Evolutionary conservation across 73 alveolate species (phyloP), one percentile per base, ranked within the genome.

Genomic region (Uronychia setigera): DNA sequence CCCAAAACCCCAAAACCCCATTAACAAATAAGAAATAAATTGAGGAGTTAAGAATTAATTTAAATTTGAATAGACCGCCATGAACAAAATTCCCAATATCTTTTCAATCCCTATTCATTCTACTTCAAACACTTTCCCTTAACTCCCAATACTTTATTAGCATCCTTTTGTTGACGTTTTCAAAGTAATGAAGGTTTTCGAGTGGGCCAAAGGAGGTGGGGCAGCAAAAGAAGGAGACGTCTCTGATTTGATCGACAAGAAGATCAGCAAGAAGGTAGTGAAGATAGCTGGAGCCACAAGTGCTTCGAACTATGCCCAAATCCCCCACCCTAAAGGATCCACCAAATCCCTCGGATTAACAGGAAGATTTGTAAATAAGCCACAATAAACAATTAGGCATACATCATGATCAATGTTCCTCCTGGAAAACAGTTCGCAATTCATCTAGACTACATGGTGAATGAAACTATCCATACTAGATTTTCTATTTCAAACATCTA

Each of bases 121-220:
- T n/a, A n/a, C n/a, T n/a, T n/a, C n/a, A n/a, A n/a, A n/a, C n/a
- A n/a, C n/a, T n/a, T n/a, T n/a, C n/a, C n/a, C n/a, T n/a, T n/a
- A n/a, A n/a, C 77, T 80, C 32, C 86, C 84, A 29, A 92, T 92
- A 32, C 74, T 89, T 29, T 89, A 89, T 60, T 91, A 93, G 81
- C 96, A 91, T 58, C 98, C 98, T 0, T 93, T 74, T 81, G 95
- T 93, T 30, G 96, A 93, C 81, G 94, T 93, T n/a, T 91, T 93
- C 86, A 88, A 91, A 59, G 80, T 76, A 1, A 35, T 78, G 31
- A 76, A 87, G 35, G 67, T 91, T 1, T 58, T 77, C 59, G 94
- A 91, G 77, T 80, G 94, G 91, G 29, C 58, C 34, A n/a, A n/a
- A n/a, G n/a, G n/a, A n/a, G n/a, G n/a, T n/a, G 78, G 35, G 0